Conservation (phyloP, 2,329 filamentous ascomycete species). For the Cladosporium sp. region DNA sequence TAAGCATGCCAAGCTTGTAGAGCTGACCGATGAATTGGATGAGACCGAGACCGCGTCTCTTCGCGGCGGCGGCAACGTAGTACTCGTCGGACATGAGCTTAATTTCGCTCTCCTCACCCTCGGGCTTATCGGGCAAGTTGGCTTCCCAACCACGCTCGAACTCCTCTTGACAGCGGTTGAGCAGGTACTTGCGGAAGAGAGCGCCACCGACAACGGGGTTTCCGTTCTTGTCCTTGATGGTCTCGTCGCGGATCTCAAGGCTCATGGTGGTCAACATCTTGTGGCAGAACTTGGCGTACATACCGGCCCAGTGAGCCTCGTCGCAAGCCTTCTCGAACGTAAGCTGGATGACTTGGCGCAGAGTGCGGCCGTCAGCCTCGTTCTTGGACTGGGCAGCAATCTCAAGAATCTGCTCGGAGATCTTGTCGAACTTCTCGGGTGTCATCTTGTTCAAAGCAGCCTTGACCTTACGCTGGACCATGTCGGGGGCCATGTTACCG, state of each 20-base stretch:
- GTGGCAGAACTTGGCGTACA: constrained; percentile 99
- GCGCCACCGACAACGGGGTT: constrained; percentile 87
- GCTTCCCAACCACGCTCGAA: constrained; percentile 97
- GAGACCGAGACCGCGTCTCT: constrained; percentile 93
- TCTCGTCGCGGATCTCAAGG: constrained; percentile 89
- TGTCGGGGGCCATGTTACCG: constrained; percentile 74
- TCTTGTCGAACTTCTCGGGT: constrained; percentile 96
- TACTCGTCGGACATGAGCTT: constrained; percentile 93
- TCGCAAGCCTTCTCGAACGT: constrained; percentile 99
- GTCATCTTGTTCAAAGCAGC: constrained; percentile 99
- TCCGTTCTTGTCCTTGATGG: constrained; percentile 83
- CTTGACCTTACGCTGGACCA: constrained; percentile 99
- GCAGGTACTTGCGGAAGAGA: constrained; percentile 95
- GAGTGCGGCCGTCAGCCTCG: constrained; percentile 86
- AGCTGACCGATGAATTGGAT: constrained; percentile 99
- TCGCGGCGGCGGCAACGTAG: constrained; percentile 87
- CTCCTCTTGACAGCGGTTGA: constrained; percentile 97
- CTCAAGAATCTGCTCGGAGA: constrained; percentile 84
- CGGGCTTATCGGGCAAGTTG: constrained; percentile 73
- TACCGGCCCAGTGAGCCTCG: constrained; percentile 95
- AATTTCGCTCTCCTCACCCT: constrained; percentile 68
- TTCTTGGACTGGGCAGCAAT: constrained; percentile 96
- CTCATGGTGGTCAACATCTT: constrained; percentile 96
- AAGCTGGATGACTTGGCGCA: constrained; percentile 96
- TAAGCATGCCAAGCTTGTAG: constrained; percentile 98